phyloP scores from a whole-genome alignment of 345 rosid genomes.

The Cardamine occulta region DNA sequence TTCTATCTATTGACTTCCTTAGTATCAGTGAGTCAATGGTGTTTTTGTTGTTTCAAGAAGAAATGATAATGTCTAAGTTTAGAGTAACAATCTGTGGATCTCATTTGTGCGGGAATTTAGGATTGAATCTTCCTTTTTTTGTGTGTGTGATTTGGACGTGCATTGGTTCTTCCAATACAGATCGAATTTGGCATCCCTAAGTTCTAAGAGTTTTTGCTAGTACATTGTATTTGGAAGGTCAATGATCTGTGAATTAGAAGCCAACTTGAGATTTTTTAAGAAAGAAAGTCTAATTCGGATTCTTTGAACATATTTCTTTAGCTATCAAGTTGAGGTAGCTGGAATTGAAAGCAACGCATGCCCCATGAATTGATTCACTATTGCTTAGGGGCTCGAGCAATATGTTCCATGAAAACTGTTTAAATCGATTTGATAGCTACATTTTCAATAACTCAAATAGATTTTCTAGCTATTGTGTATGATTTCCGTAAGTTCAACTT shows the following conservation, averaged over 20 bases:
- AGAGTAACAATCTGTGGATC: slow-evolving; percentile 7
- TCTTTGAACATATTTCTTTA: slow-evolving; percentile 26
- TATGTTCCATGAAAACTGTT: background rate
- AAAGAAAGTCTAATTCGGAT: background rate
- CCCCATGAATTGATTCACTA: background rate
- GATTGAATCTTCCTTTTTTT: background rate
- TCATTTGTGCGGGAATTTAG: background rate
- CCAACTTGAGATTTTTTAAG: background rate
- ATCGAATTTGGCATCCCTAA: slow-evolving; percentile 32
- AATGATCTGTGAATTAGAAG: slow-evolving; percentile 20
- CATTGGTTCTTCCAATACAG: slow-evolving; percentile 14
- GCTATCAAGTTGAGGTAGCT: slow-evolving; percentile 19
- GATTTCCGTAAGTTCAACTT: background rate
- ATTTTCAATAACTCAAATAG: background rate
- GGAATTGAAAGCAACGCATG: slow-evolving; percentile 20
- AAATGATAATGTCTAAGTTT: slow-evolving; percentile 15
- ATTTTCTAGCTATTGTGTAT: background rate
- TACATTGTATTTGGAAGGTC: slow-evolving; percentile 28
- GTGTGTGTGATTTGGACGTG: background rate
- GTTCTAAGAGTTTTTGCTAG: slow-evolving; percentile 8
- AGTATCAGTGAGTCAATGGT: slow-evolving; percentile 3
- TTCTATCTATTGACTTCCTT: slow-evolving; percentile 4
- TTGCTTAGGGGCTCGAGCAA: slow-evolving; percentile 8
- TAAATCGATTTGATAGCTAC: background rate
- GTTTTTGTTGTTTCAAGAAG: background rate